These are phyloP conservation scores for Aphanoascus verrucosus DNA, from an alignment of 2,329 filamentous ascomycete species.

Conservation along the genomic window DNA sequence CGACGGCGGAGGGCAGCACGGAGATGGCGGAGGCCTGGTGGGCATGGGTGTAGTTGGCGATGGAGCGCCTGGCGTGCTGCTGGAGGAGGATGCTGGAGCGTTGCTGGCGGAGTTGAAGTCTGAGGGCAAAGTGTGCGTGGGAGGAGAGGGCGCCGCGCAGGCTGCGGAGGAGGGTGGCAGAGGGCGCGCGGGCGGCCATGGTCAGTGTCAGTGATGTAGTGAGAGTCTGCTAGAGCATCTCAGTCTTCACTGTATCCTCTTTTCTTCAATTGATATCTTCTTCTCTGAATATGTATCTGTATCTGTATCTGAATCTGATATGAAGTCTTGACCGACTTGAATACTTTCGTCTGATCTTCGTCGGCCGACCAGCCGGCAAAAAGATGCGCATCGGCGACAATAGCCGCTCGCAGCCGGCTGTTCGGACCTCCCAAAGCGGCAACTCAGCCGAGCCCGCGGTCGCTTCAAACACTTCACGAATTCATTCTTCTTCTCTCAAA, in stretches of 20 bases:
- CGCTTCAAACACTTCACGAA: background rate
- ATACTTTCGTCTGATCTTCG: background rate
- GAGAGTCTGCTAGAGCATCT: too few species aligned
- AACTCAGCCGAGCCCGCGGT: conserved; percentile 3
- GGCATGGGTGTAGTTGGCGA: conserved; percentile 68
- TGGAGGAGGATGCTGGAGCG: background rate
- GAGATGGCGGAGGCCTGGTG: conserved; percentile 78
- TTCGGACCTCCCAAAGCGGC: background rate
- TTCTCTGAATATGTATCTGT: too few species aligned
- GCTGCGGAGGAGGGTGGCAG: conserved; percentile 31
- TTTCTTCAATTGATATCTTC: too few species aligned
- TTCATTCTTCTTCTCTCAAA: background rate
- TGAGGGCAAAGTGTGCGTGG: conserved; percentile 16
- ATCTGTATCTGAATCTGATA: too few species aligned
- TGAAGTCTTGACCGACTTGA: background rate
- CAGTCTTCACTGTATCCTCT: too few species aligned
- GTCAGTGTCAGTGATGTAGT: too few species aligned
- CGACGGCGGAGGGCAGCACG: conserved; percentile 62
- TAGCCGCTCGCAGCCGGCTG: conserved; percentile 10
- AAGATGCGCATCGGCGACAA: conserved; percentile 2
- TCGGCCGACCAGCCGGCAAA: background rate
- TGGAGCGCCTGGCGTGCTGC: conserved; percentile 20
- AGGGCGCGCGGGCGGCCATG: conserved; percentile 25
- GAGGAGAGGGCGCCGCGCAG: conserved; percentile 23
- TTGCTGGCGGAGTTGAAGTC: too few species aligned